Conservation (phyloP, 441 rosid species). For the Erodium trifolium region DNA sequence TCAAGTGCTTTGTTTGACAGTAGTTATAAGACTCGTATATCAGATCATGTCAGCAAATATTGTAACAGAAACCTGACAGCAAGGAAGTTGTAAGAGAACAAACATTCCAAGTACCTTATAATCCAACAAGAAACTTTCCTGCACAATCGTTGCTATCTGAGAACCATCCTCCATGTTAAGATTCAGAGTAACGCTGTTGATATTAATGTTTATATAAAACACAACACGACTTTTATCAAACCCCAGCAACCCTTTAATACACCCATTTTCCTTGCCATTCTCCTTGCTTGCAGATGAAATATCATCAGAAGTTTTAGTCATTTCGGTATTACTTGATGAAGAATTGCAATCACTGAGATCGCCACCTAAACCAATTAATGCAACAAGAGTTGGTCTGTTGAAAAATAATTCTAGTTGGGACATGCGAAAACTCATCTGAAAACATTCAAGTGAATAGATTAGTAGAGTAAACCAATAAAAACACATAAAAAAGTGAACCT, state of each 20-base stretch:
- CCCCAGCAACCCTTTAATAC: constrained; percentile 85
- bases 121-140: constrained; percentile 85
- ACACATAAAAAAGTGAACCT: constrained; percentile 11
- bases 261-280: constrained; percentile 58
- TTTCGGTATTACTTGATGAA: constrained; percentile 28
- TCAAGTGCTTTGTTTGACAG: neutral
- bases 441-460: constrained; percentile 28
- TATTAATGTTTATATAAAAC: constrained; percentile 77
- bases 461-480: constrained; percentile 21
- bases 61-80: constrained; percentile 16
- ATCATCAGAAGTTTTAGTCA: constrained; percentile 32
- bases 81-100: constrained; percentile 7
- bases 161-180: constrained; percentile 96
- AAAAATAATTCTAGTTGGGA: constrained; percentile 92
- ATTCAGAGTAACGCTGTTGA: constrained; percentile 80
- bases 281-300: constrained; percentile 45
- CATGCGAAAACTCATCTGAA: constrained; percentile 95
- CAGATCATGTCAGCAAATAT: constrained; percentile 8
- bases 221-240: constrained; percentile 95
- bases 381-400: constrained; percentile 93
- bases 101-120: constrained; percentile 51
- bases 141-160: constrained; percentile 93
- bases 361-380: constrained; percentile 84
- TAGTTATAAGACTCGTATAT: neutral
- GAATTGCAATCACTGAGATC: constrained; percentile 49